Evolutionary conservation across 73 alveolate species (phyloP).

Genomic region (Blepharisma japonicum): DNA sequence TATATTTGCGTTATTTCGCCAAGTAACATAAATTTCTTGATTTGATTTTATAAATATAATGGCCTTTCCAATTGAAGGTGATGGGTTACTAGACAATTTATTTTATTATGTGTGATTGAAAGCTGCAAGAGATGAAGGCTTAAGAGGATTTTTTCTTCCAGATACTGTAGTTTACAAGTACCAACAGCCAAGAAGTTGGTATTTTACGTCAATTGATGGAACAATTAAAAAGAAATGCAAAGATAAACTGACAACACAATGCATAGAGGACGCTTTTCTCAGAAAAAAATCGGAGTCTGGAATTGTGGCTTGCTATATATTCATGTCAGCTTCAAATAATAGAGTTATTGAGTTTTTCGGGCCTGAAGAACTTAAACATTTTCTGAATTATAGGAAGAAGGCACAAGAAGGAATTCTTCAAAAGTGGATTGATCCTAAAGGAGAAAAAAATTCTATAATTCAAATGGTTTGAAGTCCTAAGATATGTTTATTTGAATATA

Average conservation of each 20-base stretch:
- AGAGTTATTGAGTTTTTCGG: constrained; percentile 61
- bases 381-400: constrained; percentile 64
- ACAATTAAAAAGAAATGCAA: constrained; percentile 43
- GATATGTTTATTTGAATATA: constrained; percentile 78
- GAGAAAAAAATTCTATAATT: constrained; percentile 65
- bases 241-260: constrained; percentile 59
- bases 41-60: constrained; percentile 19
- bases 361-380: constrained; percentile 57
- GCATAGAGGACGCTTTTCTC: constrained; percentile 71
- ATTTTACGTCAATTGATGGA: constrained; percentile 34
- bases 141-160: constrained; percentile 16
- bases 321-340: constrained; percentile 36
- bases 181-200: constrained; percentile 43
- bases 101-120: constrained; percentile 86
- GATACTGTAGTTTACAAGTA: constrained; percentile 37
- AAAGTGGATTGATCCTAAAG: constrained; percentile 84
- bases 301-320: constrained; percentile 24
- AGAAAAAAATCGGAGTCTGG: constrained; percentile 34
- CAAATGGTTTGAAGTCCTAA: constrained; percentile 86
- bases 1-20: no score
- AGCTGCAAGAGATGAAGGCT: constrained; percentile 58
- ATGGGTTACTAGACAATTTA: constrained; percentile 84
- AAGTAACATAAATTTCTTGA: no score
- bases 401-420: constrained; percentile 83
- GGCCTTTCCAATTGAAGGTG: constrained; percentile 41